Conservation (phyloP, 495 filamentous ascomycete species). For the Physcia stellaris region DNA sequence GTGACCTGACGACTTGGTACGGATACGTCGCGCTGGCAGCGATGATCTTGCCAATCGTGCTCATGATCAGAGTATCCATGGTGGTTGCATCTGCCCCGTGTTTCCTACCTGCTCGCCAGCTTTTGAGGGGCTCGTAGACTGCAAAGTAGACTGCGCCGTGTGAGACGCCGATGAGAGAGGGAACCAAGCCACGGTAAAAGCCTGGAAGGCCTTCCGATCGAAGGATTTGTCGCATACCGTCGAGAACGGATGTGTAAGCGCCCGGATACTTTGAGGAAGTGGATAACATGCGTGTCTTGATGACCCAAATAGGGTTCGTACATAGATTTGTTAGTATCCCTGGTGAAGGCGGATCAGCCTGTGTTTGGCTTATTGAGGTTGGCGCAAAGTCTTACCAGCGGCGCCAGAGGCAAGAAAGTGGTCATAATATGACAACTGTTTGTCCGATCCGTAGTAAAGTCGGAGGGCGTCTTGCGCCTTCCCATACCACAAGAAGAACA, state of each 20-base stretch:
- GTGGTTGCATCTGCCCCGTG: conserved; percentile 42
- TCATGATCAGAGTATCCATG: conserved; percentile 62
- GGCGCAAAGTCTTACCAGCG: conserved; percentile 39
- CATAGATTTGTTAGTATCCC: conserved; percentile 58
- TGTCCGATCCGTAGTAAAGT: conserved; percentile 3
- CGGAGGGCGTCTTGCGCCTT: conserved; percentile 38
- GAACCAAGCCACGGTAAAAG: conserved; percentile 72
- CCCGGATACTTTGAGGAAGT: conserved; percentile 56
- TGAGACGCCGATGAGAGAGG: conserved; percentile 77
- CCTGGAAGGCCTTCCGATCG: conserved; percentile 56
- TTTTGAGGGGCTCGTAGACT: conserved; percentile 81
- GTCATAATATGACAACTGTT: conserved; percentile 51
- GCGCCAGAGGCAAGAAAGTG: conserved; percentile 71
- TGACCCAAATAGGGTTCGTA: conserved; percentile 96
- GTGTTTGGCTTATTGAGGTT: neutral
- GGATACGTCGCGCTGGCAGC: conserved; percentile 84
- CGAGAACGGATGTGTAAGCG: conserved; percentile 65
- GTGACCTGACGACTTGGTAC: conserved; percentile 76
- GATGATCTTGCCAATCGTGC: conserved; percentile 70
- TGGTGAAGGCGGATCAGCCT: conserved; percentile 8
- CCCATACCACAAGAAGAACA: conserved; percentile 73
- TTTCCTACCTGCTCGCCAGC: conserved; percentile 27
- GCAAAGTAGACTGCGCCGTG: conserved; percentile 95
- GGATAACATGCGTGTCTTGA: conserved; percentile 95
- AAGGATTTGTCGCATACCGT: conserved; percentile 52